Evolutionary conservation across 129 eudicot genomes (phyloP), one percentile per base, ranked within the genome.

Genomic region (Oenanthe sinensis): DNA sequence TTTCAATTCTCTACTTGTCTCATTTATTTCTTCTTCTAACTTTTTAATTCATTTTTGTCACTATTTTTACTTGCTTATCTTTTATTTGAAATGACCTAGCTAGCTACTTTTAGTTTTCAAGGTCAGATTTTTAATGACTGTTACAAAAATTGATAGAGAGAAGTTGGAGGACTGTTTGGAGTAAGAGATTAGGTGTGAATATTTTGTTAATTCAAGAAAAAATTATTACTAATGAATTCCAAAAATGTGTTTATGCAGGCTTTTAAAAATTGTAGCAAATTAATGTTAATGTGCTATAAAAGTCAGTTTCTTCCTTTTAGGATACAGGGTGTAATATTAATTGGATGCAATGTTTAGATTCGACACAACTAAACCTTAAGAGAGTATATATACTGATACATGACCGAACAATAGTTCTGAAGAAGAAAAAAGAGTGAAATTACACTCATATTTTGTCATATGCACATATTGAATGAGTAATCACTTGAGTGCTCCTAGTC

Each of bases 401-500:
- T 55, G 65, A 55, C 30, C 28, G 22, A 8, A 55, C 28, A 55
- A 55, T 58, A 22, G 4, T 20, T 58, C 7, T 22, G 28, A 9
- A 20, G 4, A n/a, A 22, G 11, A 58, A 17, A 50, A n/a, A 58
- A 58, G 30, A n/a, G 65, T n/a, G 4, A 58, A 58, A 58, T n/a
- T n/a, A n/a, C 54, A 40, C 52, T 72, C 52, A 22, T 71, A 3
- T 71, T 9, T 3, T 11, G 40, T n/a, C 48, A 39, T 4, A 20
- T 1, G 5, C 26, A 20, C 47, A 20, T 11, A 72, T 43, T 43
- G 48, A 24, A 72, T 72, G 75, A 71, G 11, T 36, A 71, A 37
- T 71, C 75, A 71, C 75, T 71, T 71, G 24, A 71, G 11, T 20
- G 24, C 75, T 43, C 52, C 17, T 43, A 72, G 54, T 15, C 54